These are phyloP conservation scores for Neonectria neomacrospora DNA, from an alignment of 2,329 filamentous ascomycete genomes.

Conservation along the genomic window DNA sequence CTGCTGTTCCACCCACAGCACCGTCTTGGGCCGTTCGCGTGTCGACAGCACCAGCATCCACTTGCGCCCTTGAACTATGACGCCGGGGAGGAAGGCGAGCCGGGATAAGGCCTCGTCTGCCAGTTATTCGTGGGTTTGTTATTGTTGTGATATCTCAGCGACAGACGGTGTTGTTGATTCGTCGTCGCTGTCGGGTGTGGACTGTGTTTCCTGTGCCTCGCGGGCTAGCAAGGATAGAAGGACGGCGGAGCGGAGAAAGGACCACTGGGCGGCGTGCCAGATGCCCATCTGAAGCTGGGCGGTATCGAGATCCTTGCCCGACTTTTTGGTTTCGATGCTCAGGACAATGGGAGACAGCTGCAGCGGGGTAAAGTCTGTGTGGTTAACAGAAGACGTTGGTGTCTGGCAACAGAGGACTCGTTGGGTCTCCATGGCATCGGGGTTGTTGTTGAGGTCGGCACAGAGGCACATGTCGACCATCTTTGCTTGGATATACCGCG, in stretches of 20 bases:
- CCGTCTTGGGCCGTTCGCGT: constrained; percentile 21
- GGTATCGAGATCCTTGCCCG: neutral
- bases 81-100: constrained; percentile 34
- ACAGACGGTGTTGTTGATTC: neutral
- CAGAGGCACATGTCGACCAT: neutral
- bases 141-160: neutral
- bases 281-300: neutral
- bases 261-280: neutral
- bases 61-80: constrained; percentile 34
- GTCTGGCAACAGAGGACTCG: neutral
- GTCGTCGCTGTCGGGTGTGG: neutral
- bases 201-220: neutral
- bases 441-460: neutral
- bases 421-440: neutral
- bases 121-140: constrained; percentile 14
- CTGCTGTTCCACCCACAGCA: constrained; percentile 31
- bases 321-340: neutral
- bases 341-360: neutral
- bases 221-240: neutral
- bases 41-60: constrained; percentile 40
- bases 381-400: neutral
- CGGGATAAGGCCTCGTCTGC: neutral
- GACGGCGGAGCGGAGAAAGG: neutral
- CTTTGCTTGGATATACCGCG: neutral
- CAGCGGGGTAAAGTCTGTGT: neutral